A percentile compares a stretch with the other conserved stretches of the same genome.
Conservation (phyloP, 1,139 yeast genomes). For the Candida tetrigidarum region DNA sequence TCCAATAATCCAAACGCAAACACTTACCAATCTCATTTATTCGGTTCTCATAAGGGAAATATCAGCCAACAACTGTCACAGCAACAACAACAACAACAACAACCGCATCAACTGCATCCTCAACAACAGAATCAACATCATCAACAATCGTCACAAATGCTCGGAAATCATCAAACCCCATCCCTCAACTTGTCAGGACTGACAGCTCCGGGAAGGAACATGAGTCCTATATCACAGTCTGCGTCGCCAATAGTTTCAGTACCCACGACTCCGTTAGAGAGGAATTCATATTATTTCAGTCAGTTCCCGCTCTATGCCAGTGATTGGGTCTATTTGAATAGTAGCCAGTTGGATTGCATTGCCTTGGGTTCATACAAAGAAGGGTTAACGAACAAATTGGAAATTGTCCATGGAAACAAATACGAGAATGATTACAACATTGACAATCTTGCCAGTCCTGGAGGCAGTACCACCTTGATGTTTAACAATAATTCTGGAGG, state of each 20-base stretch:
- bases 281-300: constrained; percentile 61
- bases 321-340: constrained; percentile 61
- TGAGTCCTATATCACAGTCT: constrained; percentile 10
- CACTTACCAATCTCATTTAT: constrained; percentile 2
- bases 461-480: constrained; percentile 4
- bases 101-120: constrained; percentile 3
- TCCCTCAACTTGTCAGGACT: constrained; percentile 3
- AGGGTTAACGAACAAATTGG: constrained; percentile 62
- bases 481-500: constrained; percentile 13
- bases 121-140: not conserved
- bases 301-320: constrained; percentile 66
- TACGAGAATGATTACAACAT: constrained; percentile 28
- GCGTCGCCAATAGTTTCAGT: constrained; percentile 8
- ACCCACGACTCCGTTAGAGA: constrained; percentile 18
- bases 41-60: not conserved
- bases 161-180: constrained; percentile 1
- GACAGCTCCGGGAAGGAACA: constrained; percentile 4
- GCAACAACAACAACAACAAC: not conserved
- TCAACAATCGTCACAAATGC: too few species aligned
- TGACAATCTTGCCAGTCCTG: constrained; percentile 9
- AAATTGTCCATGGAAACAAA: constrained; percentile 47
- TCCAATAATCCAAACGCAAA: constrained; percentile 1
- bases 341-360: constrained; percentile 49
- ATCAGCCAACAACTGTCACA: not conserved
- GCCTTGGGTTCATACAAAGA: constrained; percentile 76